Conservation (phyloP, 2,329 filamentous ascomycete species). For the Fusarium sp. region DNA sequence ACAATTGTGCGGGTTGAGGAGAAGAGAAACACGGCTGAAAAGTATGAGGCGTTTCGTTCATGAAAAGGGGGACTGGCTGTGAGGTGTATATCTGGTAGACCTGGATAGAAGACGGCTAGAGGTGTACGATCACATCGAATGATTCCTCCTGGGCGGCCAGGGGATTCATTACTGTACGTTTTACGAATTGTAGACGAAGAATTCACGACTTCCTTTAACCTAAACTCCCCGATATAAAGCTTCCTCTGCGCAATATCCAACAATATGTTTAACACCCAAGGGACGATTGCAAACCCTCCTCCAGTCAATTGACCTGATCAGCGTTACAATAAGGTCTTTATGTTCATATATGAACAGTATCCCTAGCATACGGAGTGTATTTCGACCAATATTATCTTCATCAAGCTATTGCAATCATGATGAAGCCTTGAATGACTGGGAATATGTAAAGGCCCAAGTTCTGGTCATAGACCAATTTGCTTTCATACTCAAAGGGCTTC, state of each 20-base stretch:
- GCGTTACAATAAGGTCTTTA: neutral
- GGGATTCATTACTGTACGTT: neutral
- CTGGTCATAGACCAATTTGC: neutral
- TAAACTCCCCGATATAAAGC: neutral
- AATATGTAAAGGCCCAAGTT: neutral
- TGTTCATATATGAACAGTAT: neutral
- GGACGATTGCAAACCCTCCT: neutral
- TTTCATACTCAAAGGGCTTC: neutral
- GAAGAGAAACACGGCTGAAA: constrained; percentile 74
- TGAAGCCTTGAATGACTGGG: too few relatives aligned
- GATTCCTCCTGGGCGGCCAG: neutral
- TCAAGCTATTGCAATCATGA: neutral
- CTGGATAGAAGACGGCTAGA: neutral
- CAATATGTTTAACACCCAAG: neutral
- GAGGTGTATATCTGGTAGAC: neutral
- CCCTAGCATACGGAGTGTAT: neutral
- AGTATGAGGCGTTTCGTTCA: constrained; percentile 65
- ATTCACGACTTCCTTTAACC: neutral
- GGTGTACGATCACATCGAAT: neutral
- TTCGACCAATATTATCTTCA: neutral
- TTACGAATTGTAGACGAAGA: constrained; percentile 9
- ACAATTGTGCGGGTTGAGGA: constrained; percentile 75
- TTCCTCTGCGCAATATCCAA: neutral
- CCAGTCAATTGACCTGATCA: neutral
- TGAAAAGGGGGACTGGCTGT: neutral